Conservation (phyloP, 83 land plant species). For the Isoetes engelmannii region DNA sequence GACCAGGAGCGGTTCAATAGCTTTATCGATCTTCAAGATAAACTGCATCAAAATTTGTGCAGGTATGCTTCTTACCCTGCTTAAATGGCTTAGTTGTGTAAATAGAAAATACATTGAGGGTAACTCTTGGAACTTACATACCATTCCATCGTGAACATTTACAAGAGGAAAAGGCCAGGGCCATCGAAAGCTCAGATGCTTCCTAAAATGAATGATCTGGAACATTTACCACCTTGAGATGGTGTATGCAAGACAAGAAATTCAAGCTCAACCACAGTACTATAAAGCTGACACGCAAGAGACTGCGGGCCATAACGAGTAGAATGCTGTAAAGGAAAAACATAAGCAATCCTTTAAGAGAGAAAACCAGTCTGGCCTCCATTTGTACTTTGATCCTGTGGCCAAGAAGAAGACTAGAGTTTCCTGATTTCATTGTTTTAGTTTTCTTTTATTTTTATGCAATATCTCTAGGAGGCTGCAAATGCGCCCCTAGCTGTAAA, state of each 20-base stretch:
- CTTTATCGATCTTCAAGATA: constrained; percentile 95
- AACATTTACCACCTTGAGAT: constrained; percentile 75
- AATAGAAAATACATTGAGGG: constrained; percentile 31
- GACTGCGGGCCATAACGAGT: constrained; percentile 78
- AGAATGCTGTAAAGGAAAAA: no score
- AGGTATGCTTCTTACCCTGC: constrained; percentile 39
- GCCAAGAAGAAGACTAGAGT: no score
- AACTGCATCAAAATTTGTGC: constrained; percentile 93
- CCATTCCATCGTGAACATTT: constrained; percentile 44
- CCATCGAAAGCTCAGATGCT: constrained; percentile 49
- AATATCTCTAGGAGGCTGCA: no score
- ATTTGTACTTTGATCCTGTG: no score
- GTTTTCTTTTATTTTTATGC: no score
- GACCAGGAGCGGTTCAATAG: constrained; percentile 76
- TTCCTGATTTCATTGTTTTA: no score
- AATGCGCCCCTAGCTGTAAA: no score
- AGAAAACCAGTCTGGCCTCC: no score
- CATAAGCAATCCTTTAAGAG: no score
- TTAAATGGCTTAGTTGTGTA: no score
- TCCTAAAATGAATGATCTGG: constrained; percentile 72
- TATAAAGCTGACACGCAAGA: constrained; percentile 55
- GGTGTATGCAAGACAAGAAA: constrained; percentile 59
- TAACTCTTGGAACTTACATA: constrained; percentile 48
- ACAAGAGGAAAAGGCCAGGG: constrained; percentile 53
- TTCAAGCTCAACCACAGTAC: constrained; percentile 41